Base-by-base conservation (phyloP, 257 asterid genomes). In the Solanum pimpinellifolium region DNA sequence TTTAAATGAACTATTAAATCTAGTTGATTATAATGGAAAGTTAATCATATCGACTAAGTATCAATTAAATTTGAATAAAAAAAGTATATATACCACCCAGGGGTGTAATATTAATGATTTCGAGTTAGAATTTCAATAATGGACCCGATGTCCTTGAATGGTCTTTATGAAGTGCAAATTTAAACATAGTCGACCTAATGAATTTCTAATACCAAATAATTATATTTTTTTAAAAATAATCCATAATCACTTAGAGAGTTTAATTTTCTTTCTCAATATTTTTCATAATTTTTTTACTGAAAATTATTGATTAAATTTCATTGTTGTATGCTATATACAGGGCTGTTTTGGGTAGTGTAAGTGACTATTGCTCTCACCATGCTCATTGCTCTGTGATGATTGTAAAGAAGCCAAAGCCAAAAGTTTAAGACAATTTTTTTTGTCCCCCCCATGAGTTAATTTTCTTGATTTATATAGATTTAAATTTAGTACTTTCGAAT, bases 361-460 rank as follows among this genome's bases (percentile, higher is more conserved):
- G 95, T 89, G 93, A 93, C 25, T 89, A 91, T 72, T 93, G 95
- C 84, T 92, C 94, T 39, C 92, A 93, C 91, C 93, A 92, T 86
- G 95, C 89, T 20, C 91, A 92, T 89, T 93, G 94, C 83, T 92
- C 95, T 27, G 70, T 93, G 74, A 91, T 93, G 82, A 93, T 93
- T 2, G 92, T 93, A 13, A 93, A 93, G 89, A 92, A 90, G 86
- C 94, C 95, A 37, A 91, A 87, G 86, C 46, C 69, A 29, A 49
- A 49, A 29, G 35, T 29, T 29, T 80, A 46, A 46, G 11, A 78
- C 41, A n/a, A 42, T 13, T 31, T 18, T 74, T 78, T 25, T 8
- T 4, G 9, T 15, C 33, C 13, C 8, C 37, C 9, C 2, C n/a
- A 13, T 5, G 83, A 76, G 59, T 16, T 41, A 21, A 78, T 27